Evolutionary conservation across 2,329 filamentous ascomycete species (phyloP).

Genomic region (Acrocalymma vagum): DNA sequence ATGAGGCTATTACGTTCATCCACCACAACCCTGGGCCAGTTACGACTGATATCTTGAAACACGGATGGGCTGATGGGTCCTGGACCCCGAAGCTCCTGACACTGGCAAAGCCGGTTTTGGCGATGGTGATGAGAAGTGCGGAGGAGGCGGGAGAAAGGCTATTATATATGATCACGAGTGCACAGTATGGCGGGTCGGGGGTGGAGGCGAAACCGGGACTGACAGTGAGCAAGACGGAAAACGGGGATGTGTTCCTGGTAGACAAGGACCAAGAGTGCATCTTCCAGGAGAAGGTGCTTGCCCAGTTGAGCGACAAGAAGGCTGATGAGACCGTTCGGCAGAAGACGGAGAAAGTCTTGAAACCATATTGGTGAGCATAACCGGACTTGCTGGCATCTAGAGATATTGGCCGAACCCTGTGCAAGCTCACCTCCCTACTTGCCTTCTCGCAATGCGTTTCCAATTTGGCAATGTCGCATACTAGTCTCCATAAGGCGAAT

Average conservation of each 20-base stretch:
- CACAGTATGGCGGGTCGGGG: constrained; percentile 8
- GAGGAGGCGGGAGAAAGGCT: constrained; percentile 10
- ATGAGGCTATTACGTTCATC: constrained; percentile 44
- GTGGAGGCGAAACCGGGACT: constrained; percentile 5
- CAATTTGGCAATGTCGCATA: too few species aligned
- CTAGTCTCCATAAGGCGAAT: too few species aligned
- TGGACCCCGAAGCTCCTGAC: too few species aligned
- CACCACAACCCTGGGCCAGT: constrained; percentile 49
- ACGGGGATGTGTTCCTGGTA: constrained; percentile 5
- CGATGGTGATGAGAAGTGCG: constrained; percentile 1
- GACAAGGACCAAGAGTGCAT: background rate
- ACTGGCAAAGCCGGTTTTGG: too few species aligned
- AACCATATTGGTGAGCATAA: too few species aligned
- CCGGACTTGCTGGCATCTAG: too few species aligned
- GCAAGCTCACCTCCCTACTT: too few species aligned
- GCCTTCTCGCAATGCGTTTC: too few species aligned
- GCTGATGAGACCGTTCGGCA: constrained; percentile 2
- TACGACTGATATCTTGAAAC: constrained; percentile 50
- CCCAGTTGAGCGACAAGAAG: background rate
- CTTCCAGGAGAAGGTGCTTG: background rate
- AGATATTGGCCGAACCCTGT: too few species aligned
- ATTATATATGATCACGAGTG: constrained; percentile 12
- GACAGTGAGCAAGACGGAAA: constrained; percentile 2
- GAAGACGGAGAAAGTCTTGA: constrained; percentile 1
- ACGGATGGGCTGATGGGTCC: too few species aligned